phyloP scores from a whole-genome alignment of 78 protist species.

The Dictyostelium discoideum region DNA sequence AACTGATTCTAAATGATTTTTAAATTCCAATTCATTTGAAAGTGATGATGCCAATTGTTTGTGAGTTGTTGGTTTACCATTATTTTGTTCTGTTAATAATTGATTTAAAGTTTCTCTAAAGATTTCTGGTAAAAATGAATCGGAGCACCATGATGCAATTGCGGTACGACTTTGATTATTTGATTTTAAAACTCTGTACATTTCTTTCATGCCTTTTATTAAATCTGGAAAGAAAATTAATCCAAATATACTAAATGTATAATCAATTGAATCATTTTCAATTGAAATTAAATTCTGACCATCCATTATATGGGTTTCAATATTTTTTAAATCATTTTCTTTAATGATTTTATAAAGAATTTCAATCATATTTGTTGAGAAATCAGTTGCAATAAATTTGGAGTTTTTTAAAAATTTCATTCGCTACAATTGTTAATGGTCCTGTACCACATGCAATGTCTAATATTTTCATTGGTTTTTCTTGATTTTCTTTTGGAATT shows the following conservation, averaged over 20 bases:
- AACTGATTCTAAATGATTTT: not conserved
- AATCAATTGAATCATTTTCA: constrained; percentile 9
- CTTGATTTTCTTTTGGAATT: not conserved
- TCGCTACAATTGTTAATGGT: not conserved
- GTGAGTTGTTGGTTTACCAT: not conserved
- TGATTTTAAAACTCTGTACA: constrained; percentile 22
- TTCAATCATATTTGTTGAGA: constrained; percentile 44
- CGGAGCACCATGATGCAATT: not conserved
- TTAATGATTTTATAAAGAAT: not conserved
- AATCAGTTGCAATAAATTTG: constrained; percentile 22
- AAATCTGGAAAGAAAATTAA: constrained; percentile 26
- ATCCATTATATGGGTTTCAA: constrained; percentile 50
- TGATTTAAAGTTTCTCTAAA: not conserved
- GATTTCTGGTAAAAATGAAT: not conserved
- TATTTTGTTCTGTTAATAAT: not conserved
- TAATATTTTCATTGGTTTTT: not conserved
- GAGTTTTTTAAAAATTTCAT: too few relatives aligned
- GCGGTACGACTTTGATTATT: constrained; percentile 10
- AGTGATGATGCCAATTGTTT: not conserved
- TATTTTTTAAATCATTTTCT: not conserved
- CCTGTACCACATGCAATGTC: constrained; percentile 68
- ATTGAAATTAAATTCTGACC: not conserved
- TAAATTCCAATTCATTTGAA: not conserved
- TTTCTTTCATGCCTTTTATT: constrained; percentile 29
- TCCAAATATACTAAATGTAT: constrained; percentile 29